Evolutionary conservation across 192 early-diverging fungal genomes (phyloP), one percentile per base, ranked within the genome.

Genomic region (Allomyces javanicus): DNA sequence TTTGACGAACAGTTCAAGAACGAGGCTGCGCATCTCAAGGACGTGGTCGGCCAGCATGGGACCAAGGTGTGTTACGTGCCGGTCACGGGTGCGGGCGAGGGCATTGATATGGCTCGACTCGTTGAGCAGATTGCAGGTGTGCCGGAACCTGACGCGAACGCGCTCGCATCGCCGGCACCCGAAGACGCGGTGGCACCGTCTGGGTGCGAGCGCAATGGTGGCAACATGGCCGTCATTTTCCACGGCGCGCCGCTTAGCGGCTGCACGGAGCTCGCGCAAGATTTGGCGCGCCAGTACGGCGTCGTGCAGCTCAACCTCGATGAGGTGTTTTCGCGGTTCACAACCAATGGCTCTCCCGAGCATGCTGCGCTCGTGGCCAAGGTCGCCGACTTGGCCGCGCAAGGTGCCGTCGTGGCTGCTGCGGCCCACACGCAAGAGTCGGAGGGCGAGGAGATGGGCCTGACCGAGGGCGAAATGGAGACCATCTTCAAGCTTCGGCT

Each of bases 1-100:
- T 81, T 78, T 71, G 82, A 84, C 68, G 65, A 77, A 44, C 69
- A 76, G 27, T 83, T 77, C 65, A 63, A 71, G 61, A 76, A 83
- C 50, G 82, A 84, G 61, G 81, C 82, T 65, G 76, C 77, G 25
- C 44, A 79, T 21, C 67, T 84, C 45, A 50, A 70, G 21, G 24
- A 74, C 22, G 63, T 79, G 63, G 76, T 72, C 33, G 67, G 66
- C 1, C 77, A 68, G 21, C 45, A 43, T 61, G 77, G 73, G 19
- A 76, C 72, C 61, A 75, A 72, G 44, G 40, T 69, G 0, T 43
- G 77, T 7, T 81, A 71, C 67, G 62, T 78, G 0, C 43, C 72
- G 76, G 25, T 78, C 82, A 5, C 65, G 78, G 44, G 78, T 77
- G 65, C 74, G 70, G n/a, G 81, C 50, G 50, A 58, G 50, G 50